These are phyloP conservation scores for Vigna angularis DNA, from an alignment of 306 rosid species.

Conservation along the genomic window DNA sequence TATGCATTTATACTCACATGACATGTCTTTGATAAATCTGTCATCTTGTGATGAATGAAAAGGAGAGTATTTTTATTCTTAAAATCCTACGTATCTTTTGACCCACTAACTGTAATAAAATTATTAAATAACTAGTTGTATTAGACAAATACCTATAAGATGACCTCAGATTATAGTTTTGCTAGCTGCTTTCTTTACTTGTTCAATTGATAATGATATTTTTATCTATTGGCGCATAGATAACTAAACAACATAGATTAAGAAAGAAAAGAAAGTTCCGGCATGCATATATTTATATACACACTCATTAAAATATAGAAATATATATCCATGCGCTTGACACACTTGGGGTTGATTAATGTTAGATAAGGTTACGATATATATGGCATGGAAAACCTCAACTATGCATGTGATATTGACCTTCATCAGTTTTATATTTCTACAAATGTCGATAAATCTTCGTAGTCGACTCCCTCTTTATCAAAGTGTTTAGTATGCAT, in stretches of 20 bases:
- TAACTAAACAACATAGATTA: background rate
- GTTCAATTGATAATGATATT: background rate
- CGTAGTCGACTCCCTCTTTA: background rate
- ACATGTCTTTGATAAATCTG: background rate
- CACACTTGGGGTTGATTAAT: background rate
- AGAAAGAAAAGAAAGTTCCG: background rate
- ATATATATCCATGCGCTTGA: background rate
- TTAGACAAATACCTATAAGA: background rate
- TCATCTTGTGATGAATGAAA: conserved; percentile 17
- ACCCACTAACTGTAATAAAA: too few species aligned
- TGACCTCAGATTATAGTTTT: background rate
- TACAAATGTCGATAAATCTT: background rate
- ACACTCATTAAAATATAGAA: background rate
- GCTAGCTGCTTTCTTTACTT: background rate
- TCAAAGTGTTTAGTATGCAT: background rate
- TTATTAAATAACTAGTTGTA: background rate
- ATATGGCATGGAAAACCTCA: conserved; percentile 1
- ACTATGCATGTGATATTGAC: conserved; percentile 6
- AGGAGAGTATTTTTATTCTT: background rate
- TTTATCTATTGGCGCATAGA: background rate
- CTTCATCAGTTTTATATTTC: background rate
- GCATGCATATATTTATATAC: background rate
- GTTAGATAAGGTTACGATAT: background rate
- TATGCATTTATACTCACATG: background rate
- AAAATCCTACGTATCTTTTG: background rate